Conservation (phyloP, 2,329 filamentous ascomycete genomes). For the Trichoderma brevicompactum region DNA sequence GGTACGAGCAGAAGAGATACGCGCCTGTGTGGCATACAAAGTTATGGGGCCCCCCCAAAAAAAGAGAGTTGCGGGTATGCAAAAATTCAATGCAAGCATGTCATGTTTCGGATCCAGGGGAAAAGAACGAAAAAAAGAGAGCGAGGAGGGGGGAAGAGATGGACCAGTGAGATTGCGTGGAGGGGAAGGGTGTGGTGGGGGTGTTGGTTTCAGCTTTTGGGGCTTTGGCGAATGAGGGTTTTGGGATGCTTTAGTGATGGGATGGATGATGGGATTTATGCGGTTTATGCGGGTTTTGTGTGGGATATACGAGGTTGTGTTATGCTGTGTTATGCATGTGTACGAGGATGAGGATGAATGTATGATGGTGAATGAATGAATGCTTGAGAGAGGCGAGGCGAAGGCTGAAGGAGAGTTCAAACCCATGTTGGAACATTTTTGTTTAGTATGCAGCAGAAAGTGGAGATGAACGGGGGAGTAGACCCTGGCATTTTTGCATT, state of each 20-base stretch:
- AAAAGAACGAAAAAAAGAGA: neutral
- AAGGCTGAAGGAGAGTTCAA: neutral
- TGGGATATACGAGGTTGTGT: neutral
- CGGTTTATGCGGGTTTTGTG: neutral
- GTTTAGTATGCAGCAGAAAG: neutral
- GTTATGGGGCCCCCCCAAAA: neutral
- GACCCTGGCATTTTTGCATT: neutral
- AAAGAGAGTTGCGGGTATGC: neutral
- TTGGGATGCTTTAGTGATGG: neutral
- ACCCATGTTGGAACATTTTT: too few species aligned
- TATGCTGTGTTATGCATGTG: neutral
- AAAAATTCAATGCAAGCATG: neutral
- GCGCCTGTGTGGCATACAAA: neutral
- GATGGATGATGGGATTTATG: neutral
- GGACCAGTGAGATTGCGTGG: slow-evolving; percentile 19
- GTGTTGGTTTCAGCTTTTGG: slow-evolving; percentile 9
- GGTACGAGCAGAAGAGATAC: neutral
- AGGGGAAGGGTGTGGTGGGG: neutral
- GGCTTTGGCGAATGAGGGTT: neutral
- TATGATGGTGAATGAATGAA: neutral
- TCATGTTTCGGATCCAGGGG: slow-evolving; percentile 25
- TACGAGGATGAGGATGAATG: neutral
- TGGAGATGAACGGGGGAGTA: neutral
- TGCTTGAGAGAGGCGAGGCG: neutral
- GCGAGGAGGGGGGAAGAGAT: neutral